Percentiles rank a stretch among this genome's conserved stretches.
These are phyloP conservation scores for Pichia sp. DNA, from an alignment of 1,139 yeast genomes.

Conservation along the genomic window DNA sequence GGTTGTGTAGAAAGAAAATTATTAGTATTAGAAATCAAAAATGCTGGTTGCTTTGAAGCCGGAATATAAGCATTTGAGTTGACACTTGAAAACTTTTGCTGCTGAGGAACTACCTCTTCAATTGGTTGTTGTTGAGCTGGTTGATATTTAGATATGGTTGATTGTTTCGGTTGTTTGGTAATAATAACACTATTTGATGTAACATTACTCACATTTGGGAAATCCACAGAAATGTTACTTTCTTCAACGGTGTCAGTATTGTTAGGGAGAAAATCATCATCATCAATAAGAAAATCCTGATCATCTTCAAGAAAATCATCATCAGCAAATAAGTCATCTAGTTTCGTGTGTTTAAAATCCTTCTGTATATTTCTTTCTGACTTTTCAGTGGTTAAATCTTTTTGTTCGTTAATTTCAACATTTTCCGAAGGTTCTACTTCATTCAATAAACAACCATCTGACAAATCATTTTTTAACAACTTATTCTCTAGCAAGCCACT, in stretches of 20 bases:
- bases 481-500: not conserved
- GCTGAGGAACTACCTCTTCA: not conserved
- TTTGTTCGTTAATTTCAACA: not conserved
- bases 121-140: not conserved
- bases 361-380: not conserved
- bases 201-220: not conserved
- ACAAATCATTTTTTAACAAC: not conserved
- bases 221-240: conserved; percentile 22
- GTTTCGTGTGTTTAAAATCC: not conserved
- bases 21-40: not conserved
- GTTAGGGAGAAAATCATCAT: conserved; percentile 30
- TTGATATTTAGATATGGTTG: conserved; percentile 1
- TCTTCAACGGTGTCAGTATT: conserved; percentile 30
- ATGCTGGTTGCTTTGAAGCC: not conserved
- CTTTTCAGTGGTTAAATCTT: not conserved
- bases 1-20: not conserved
- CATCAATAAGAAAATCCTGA: conserved; percentile 27
- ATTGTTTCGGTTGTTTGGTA: not conserved
- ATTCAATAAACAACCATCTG: not conserved
- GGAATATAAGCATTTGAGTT: not conserved
- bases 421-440: not conserved
- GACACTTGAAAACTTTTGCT: not conserved
- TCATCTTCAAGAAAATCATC: conserved; percentile 23
- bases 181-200: not conserved
- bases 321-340: not conserved